phyloP scores from a whole-genome alignment of 2,329 filamentous ascomycete species.

The Aspergillus neotritici region DNA sequence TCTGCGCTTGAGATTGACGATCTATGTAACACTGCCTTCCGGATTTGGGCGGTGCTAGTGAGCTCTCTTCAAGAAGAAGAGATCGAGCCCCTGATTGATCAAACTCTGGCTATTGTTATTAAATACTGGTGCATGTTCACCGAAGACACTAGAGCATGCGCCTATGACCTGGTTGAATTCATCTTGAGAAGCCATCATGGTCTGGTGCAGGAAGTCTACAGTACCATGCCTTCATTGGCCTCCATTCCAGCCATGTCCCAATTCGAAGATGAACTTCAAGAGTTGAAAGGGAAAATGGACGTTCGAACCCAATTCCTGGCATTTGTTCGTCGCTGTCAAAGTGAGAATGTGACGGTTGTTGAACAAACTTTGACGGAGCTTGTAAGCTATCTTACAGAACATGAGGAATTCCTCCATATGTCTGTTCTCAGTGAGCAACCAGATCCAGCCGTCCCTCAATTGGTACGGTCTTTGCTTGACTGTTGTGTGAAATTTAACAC shows the following conservation, averaged over 20 bases:
- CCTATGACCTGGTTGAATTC: conserved; percentile 57
- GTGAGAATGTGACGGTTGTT: conserved; percentile 83
- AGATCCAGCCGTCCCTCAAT: conserved; percentile 62
- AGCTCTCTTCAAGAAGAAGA: conserved; percentile 70
- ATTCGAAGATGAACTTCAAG: conserved; percentile 60
- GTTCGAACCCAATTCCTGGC: conserved; percentile 61
- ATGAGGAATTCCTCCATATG: conserved; percentile 74
- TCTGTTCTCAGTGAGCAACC: conserved; percentile 79
- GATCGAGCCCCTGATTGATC: conserved; percentile 72
- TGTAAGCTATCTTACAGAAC: conserved; percentile 61
- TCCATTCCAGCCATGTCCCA: conserved; percentile 64
- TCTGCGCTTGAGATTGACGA: conserved; percentile 70
- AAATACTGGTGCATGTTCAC: conserved; percentile 71
- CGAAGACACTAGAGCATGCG: conserved; percentile 53
- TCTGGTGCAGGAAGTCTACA: conserved; percentile 61
- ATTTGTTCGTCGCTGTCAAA: conserved; percentile 67
- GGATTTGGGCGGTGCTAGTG: conserved; percentile 77
- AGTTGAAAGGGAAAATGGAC: conserved; percentile 61
- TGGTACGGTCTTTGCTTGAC: conserved; percentile 77
- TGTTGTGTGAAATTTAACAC: conserved; percentile 75
- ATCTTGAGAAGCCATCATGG: conserved; percentile 59
- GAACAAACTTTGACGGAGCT: conserved; percentile 75
- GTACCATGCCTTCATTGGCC: conserved; percentile 71
- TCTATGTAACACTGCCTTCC: conserved; percentile 73
- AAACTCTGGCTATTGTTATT: conserved; percentile 81